phyloP scores from a whole-genome alignment of 345 rosid species.

The Gossypium raimondii region DNA sequence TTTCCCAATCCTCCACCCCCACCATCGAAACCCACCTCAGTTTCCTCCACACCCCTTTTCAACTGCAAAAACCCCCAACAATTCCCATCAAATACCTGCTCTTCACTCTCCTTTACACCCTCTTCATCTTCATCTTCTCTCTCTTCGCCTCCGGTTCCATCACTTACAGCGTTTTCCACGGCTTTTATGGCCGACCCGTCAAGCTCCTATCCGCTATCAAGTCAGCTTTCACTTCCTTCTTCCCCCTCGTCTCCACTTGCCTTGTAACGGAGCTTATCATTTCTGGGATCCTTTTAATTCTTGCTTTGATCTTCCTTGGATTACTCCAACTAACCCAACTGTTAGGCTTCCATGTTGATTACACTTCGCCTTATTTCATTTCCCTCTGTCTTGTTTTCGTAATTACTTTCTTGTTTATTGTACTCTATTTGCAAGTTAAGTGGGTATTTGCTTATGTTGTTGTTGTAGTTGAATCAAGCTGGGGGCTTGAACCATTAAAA shows the following conservation, averaged over 20 bases:
- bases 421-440: conserved; percentile 36
- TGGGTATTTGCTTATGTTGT: conserved; percentile 52
- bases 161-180: conserved; percentile 62
- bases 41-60: conserved; percentile 16
- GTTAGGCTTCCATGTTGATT: conserved; percentile 22
- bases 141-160: conserved; percentile 57
- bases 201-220: conserved; percentile 54
- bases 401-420: conserved; percentile 16
- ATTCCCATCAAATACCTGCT: conserved; percentile 5
- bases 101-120: conserved; percentile 28
- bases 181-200: conserved; percentile 87
- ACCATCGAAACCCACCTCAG: conserved; percentile 25
- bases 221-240: conserved; percentile 51
- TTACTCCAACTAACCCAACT: conserved; percentile 23
- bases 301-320: conserved; percentile 24
- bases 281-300: conserved; percentile 25
- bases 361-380: conserved; percentile 35
- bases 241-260: conserved; percentile 46
- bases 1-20: conserved; percentile 31
- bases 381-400: conserved; percentile 16
- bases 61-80: neutral
- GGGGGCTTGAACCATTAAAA: conserved; percentile 62
- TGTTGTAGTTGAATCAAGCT: conserved; percentile 63
- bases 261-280: conserved; percentile 26
- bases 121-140: conserved; percentile 33